Evolutionary conservation across 495 filamentous ascomycete genomes (phyloP), one percentile per base, ranked within the genome.

Genomic region (Monascus purpureus): DNA sequence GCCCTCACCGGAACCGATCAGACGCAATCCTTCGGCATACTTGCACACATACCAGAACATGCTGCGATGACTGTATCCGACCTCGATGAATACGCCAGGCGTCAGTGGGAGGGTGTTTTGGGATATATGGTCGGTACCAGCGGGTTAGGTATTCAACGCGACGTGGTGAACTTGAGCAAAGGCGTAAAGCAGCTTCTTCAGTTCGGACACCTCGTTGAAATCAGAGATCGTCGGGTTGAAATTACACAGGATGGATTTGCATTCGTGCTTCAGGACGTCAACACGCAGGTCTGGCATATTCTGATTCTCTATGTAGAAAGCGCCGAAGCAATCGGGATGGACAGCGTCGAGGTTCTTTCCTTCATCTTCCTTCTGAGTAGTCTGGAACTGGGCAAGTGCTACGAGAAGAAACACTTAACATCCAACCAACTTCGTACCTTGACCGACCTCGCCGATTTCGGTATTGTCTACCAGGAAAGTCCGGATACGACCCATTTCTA

Each of bases 301-400:
- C 65, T 97, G 4, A 79, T 97, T 22, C 76, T 94, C 18, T 96
- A 93, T 60, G 75, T 96, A 17, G 78, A 93, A 36, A 79, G 81
- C 31, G 75, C 82, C n/a, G 74, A 86, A 41, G 59, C 61, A 48
- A 70, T 85, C 25, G 67, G 70, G 13, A 82, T 93, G 73, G 82
- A 93, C 35, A 74, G 73, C 36, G 82, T 93, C 31, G 92, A 96
- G 43, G 80, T 96, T 44, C 77, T 97, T 22, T 83, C 82, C 13
- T 97, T 97, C 46, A 68, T 97, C 42, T 94, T 97, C 57, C 80
- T 93, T 55, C 75, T 97, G n/a, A 87, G 85, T 23, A 84, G 77
- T 35, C 70, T 96, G 26, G 85, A 94, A 47, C 78, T 96, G 5
- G 90, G 92, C 11, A 75, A 79, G 36, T 80, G 79, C 13, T 96